Evolutionary conservation across 345 rosid genomes (phyloP).

Genomic region (Eucalyptus grandis): DNA sequence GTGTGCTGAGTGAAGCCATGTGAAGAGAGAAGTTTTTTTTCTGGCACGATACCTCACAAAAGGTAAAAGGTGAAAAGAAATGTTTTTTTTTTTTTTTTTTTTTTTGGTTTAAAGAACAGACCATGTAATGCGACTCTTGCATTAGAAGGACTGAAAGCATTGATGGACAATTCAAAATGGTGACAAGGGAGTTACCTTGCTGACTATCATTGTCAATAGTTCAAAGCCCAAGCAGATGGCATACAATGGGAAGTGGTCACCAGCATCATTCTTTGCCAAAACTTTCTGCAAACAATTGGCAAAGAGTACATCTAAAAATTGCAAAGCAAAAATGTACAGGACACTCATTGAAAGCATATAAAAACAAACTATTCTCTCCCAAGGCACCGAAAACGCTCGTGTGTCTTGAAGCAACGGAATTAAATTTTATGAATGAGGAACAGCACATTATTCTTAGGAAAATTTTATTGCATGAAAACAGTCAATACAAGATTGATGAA

Average conservation of each 20-base stretch:
- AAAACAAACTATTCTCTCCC: not conserved
- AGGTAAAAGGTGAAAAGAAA: not conserved
- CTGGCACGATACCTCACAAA: not conserved
- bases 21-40: not conserved
- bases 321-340: not conserved
- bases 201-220: no score
- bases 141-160: not conserved
- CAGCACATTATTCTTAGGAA: not conserved
- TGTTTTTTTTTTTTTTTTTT: not conserved
- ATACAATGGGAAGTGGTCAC: no score
- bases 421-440: not conserved
- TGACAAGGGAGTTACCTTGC: no score
- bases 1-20: not conserved
- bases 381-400: rapidly evolving
- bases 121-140: not conserved
- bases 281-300: no score
- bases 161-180: not conserved
- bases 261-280: no score
- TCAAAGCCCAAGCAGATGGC: no score
- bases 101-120: not conserved
- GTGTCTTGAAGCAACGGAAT: not conserved
- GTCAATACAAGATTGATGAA: not conserved
- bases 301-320: not conserved
- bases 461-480: not conserved
- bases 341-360: not conserved